Base-by-base conservation (phyloP, 2,329 filamentous ascomycete species). In the Penicillium capsulatum region DNA sequence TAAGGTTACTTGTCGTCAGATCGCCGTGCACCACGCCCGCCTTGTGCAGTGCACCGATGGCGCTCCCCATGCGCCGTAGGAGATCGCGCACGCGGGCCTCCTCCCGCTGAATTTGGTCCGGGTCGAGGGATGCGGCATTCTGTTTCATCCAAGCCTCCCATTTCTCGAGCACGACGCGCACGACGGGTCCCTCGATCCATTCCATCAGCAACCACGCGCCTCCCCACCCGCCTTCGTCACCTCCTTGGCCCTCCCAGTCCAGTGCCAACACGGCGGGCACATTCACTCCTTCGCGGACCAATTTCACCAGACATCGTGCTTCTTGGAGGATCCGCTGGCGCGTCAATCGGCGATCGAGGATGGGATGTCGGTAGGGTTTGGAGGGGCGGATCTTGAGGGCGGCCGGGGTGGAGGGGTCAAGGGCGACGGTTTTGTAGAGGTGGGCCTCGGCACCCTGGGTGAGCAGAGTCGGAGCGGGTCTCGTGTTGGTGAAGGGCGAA, bases 1-100 rank as follows among this genome's bases (percentile, higher is more conserved):
- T 96, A 70, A 98, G 76, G 67, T 98, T 98, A 68, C 90, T 96
- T 48, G 90, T 98, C 45, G 92, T 98, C 68, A 98, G 68, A 69
- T 98, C 92, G 28, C 92, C 92, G 69, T 98, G 92, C 43, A 95
- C 81, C 40, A 97, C 79, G 11, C 91, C 91, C n/a, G 81, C 75
- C 38, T 75, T 77, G 71, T 98, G 92, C 72, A 98, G 71, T 38
- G 65, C 75, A 6, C 85, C 89, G 11, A 95, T 77, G 2, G 82
- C 81, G 4, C 63, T 59, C 1, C 87, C 90, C 44, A 95, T 80
- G 48, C 77, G 73, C 32, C 73, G 68, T 78, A 95, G 81, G 45
- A 95, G 67, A 9, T 61, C 71, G 31, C 75, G 69, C 11, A 89
- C 65, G 22, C 71, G 71, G 24, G 60, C 61, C 46, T 79, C 74